A percentile compares a stretch with the other conserved stretches of the same genome.
These are phyloP conservation scores for Gonium pectorale DNA, from an alignment of 139 green algal species.

Conservation along the genomic window DNA sequence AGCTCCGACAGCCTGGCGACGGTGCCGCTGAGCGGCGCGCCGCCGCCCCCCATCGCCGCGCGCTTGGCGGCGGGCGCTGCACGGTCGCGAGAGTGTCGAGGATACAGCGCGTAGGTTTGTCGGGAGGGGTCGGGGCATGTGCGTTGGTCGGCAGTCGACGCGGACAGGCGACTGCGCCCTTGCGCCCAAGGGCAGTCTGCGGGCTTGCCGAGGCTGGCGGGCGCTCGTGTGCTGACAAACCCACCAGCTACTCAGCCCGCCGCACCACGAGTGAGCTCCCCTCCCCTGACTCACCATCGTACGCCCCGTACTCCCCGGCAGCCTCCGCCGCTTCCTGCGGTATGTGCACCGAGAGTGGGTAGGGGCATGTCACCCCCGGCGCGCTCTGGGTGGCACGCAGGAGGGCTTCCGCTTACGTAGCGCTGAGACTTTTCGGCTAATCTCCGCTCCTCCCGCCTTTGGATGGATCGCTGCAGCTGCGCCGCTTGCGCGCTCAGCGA, in stretches of 20 bases:
- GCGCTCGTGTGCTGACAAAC: no score
- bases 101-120: no score
- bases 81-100: no score
- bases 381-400: background rate
- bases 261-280: no score
- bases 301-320: slow-evolving; percentile 16
- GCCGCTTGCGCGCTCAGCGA: slow-evolving; percentile 30
- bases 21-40: background rate
- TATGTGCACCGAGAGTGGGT: no score
- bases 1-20: slow-evolving; percentile 27
- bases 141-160: no score
- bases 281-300: slow-evolving; percentile 38
- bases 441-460: slow-evolving; percentile 40
- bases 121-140: no score
- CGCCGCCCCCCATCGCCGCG: background rate
- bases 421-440: slow-evolving; percentile 32
- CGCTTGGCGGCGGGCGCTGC: slow-evolving; percentile 13
- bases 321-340: slow-evolving; percentile 30
- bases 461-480: slow-evolving; percentile 43
- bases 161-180: no score
- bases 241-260: no score
- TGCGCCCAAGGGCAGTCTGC: no score
- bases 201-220: no score
- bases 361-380: no score
- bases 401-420: slow-evolving; percentile 23